These are phyloP conservation scores for Lycium ferocissimum DNA, from an alignment of 257 asterid species.

Conservation along the genomic window DNA sequence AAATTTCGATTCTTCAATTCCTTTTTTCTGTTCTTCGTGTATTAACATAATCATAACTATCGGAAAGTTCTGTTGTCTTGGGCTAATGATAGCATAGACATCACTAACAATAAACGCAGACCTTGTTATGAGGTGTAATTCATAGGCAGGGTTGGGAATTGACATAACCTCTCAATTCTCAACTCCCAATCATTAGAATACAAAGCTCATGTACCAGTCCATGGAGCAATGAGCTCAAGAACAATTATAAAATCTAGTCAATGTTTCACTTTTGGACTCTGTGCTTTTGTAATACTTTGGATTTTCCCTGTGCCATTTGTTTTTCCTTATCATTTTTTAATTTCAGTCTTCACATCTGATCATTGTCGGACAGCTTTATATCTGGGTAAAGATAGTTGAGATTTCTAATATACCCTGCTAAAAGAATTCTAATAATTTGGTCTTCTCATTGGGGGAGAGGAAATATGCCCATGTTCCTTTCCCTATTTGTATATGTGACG, in stretches of 20 bases:
- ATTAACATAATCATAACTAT: background rate
- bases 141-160: background rate
- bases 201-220: background rate
- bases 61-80: background rate
- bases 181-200: background rate
- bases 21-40: background rate
- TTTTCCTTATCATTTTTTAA: background rate
- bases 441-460: background rate
- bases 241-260: background rate
- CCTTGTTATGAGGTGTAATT: background rate
- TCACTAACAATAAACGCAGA: background rate
- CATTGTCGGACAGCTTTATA: background rate
- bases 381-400: background rate
- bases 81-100: background rate
- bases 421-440: background rate
- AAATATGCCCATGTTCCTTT: background rate
- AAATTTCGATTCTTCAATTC: background rate
- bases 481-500: background rate
- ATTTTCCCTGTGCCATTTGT: background rate
- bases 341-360: background rate
- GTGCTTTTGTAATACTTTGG: background rate
- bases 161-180: background rate
- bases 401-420: background rate
- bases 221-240: background rate
- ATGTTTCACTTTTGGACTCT: background rate